phyloP scores from a whole-genome alignment of 371 early-diverging fungal genomes.

The Lichtheimia ornata region DNA sequence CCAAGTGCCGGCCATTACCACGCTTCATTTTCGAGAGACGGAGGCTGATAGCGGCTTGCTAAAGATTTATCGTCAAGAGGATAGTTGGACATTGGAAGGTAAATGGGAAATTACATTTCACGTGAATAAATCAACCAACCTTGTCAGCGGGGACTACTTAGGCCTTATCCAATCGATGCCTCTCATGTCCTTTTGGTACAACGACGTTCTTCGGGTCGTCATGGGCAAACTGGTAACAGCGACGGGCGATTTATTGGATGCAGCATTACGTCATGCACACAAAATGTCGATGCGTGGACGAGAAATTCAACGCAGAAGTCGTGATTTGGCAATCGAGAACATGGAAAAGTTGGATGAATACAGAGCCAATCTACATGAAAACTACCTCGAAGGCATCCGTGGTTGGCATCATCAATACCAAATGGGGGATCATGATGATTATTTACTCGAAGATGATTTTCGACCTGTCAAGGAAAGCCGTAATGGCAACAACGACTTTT shows the following conservation, averaged over 20 bases:
- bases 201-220: slow-evolving; percentile 57
- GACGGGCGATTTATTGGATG: slow-evolving; percentile 61
- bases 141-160: slow-evolving; percentile 8
- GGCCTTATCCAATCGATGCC: slow-evolving; percentile 64
- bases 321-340: slow-evolving; percentile 43
- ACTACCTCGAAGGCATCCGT: slow-evolving; percentile 39
- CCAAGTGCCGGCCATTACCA: slow-evolving; percentile 51
- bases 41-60: slow-evolving; percentile 41
- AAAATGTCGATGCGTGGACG: slow-evolving; percentile 44
- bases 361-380: slow-evolving; percentile 40
- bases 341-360: slow-evolving; percentile 50
- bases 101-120: slow-evolving; percentile 4
- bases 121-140: no score
- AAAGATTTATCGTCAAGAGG: slow-evolving; percentile 54
- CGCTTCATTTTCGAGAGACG: slow-evolving; percentile 47
- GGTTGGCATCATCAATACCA: slow-evolving; percentile 24
- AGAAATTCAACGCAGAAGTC: slow-evolving; percentile 46
- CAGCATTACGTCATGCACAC: slow-evolving; percentile 51
- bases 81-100: slow-evolving; percentile 59
- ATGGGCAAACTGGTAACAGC: slow-evolving; percentile 57
- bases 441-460: slow-evolving; percentile 16
- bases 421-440: slow-evolving; percentile 16
- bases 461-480: slow-evolving; percentile 16
- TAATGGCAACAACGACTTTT: slow-evolving; percentile 1
- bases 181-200: slow-evolving; percentile 67